These are phyloP conservation scores for Ichthyophthirius multifiliis DNA, from an alignment of 169 alveolate species.

Conservation along the genomic window DNA sequence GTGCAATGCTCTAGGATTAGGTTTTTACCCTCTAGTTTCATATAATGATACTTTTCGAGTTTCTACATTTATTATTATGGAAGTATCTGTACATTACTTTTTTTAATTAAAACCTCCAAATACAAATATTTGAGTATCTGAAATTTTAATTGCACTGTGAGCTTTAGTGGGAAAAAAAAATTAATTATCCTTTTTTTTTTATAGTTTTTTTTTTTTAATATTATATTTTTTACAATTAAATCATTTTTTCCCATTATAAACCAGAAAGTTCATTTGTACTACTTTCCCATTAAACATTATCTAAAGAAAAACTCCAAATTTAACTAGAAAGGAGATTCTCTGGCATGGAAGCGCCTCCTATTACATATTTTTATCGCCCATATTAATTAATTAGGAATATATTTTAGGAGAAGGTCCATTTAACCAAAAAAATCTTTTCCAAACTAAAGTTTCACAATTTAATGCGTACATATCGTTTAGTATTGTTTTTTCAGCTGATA, in stretches of 20 bases:
- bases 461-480: conserved; percentile 38
- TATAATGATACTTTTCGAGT: not conserved
- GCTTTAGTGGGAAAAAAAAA: conserved; percentile 21
- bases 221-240: not conserved
- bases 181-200: not conserved
- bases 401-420: conserved; percentile 37
- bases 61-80: conserved; percentile 31
- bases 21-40: conserved; percentile 29
- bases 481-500: conserved; percentile 9
- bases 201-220: not conserved
- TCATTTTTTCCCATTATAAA: conserved; percentile 30
- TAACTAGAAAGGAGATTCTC: conserved; percentile 30
- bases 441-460: conserved; percentile 26
- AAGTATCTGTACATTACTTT: conserved; percentile 31
- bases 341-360: conserved; percentile 46
- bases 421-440: conserved; percentile 40
- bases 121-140: conserved; percentile 4
- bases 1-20: conserved; percentile 44
- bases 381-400: conserved; percentile 18
- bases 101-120: conserved; percentile 42
- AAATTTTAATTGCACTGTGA: conserved; percentile 18
- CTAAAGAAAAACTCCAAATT: conserved; percentile 30
- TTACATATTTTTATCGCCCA: conserved; percentile 26
- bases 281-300: conserved; percentile 36
- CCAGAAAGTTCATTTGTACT: conserved; percentile 12